Evolutionary conservation across 768 basidiomycete genomes (phyloP).

Genomic region (Obba rivulosa): DNA sequence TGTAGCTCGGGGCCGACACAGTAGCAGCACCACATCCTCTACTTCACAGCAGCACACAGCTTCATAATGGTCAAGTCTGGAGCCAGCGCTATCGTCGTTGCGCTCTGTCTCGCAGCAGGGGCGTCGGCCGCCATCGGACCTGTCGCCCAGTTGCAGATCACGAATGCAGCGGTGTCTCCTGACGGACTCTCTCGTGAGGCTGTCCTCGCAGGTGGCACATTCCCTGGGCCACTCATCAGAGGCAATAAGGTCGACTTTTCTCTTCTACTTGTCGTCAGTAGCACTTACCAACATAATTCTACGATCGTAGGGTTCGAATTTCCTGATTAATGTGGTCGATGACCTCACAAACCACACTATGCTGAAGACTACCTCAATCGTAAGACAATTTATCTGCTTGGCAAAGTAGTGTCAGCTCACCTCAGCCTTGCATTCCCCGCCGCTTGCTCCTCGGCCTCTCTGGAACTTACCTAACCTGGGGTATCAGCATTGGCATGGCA

Average conservation of each 20-base stretch:
- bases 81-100: background rate
- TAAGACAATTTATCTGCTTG: conserved; percentile 13
- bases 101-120: background rate
- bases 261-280: too few species aligned
- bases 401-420: background rate
- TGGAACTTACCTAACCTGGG: background rate
- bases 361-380: conserved; percentile 31
- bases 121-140: conserved; percentile 18
- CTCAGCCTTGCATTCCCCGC: too few species aligned
- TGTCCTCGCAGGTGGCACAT: conserved; percentile 6
- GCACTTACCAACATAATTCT: too few species aligned
- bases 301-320: conserved; percentile 23
- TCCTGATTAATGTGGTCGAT: conserved; percentile 34
- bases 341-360: conserved; percentile 26
- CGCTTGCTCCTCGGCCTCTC: background rate
- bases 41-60: too few species aligned
- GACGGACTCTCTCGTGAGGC: conserved; percentile 8
- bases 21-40: too few species aligned
- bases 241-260: conserved; percentile 6
- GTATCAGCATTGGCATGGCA: conserved; percentile 38
- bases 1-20: too few species aligned
- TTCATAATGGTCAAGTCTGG: background rate
- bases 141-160: conserved; percentile 2
- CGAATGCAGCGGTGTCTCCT: conserved; percentile 4
- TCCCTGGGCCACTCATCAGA: conserved; percentile 9